Conservation (phyloP, 345 rosid species). For the Pistacia integerrima region DNA sequence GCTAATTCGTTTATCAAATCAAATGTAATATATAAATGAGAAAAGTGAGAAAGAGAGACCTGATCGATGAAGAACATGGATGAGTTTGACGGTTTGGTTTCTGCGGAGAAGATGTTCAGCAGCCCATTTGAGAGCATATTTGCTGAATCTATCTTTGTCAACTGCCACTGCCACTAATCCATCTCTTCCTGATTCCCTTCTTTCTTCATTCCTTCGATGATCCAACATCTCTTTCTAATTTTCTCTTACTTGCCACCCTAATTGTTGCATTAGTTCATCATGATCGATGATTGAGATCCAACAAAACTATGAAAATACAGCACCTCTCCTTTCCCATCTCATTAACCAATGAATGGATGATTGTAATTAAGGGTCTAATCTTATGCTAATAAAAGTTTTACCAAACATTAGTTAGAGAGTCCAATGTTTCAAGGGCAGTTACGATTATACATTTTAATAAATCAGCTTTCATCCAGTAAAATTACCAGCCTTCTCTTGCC, state of each 20-base stretch:
- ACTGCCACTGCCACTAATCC: slow-evolving; percentile 45
- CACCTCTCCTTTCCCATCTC: too few relatives aligned
- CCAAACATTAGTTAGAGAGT: neutral
- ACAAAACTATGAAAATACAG: too few relatives aligned
- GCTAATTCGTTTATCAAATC: neutral
- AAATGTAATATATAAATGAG: neutral
- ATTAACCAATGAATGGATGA: too few relatives aligned
- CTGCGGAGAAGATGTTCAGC: slow-evolving; percentile 39
- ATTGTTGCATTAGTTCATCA: too few relatives aligned
- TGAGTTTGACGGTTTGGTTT: slow-evolving; percentile 46
- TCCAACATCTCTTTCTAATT: slow-evolving; percentile 26
- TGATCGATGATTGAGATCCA: too few relatives aligned
- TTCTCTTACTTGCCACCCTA: neutral
- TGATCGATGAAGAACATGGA: slow-evolving; percentile 56
- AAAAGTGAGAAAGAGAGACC: neutral
- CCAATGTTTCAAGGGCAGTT: slow-evolving; percentile 11
- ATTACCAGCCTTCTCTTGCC: neutral
- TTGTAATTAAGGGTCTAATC: too few relatives aligned
- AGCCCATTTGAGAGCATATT: slow-evolving; percentile 57
- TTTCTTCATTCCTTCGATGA: slow-evolving; percentile 18
- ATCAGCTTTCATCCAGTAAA: neutral
- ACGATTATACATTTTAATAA: neutral
- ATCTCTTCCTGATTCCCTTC: slow-evolving; percentile 26
- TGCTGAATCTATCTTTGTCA: slow-evolving; percentile 47
- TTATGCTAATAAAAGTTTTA: neutral